Base-by-base conservation (phyloP, 768 basidiomycete species). In the Mycena leptocephala region DNA sequence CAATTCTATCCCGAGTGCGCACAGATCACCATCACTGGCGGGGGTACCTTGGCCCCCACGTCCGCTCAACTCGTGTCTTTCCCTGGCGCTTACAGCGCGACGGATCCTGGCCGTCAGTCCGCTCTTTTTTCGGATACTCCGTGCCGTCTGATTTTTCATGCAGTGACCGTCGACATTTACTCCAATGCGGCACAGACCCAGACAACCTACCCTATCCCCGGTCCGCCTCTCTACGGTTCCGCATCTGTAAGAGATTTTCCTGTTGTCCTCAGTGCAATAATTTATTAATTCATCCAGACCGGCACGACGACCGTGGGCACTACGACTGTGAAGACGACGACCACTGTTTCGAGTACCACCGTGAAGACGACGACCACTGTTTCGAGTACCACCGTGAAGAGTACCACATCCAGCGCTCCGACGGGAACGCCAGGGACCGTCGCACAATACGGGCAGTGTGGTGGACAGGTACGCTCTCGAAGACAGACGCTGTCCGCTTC, bases 1-100 rank as follows among this genome's bases (percentile, higher is more conserved):
- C 92, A 95, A 89, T 91, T 95, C 82, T 95, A 95, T 80, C 92
- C 93, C 0, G 91, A 93, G 79, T 89, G 88, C 66, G 88, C 88
- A 18, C 88, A 89, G 76, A 82, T 89, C 28, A 72, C 78, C 35
- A 88, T 89, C 71, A 86, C 85, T 28, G 86, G 85, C 35, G 87
- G 88, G 35, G 89, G 89, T 10, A 83, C 76, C 66, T 76, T 83
- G 13, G 85, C 85, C 2, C 89, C 89, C 1, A 86, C 86, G 3
- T 69, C 84, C 26, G 84, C 83, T 37, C 85, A 92, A 75, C 89
- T 90, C 55, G 88, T 90, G 30, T 81, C 83, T 9, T 88, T 89
- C 85, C 89, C 89, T n/a, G 89, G 88, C 26, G 89, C 80, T 3
- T 90, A 90, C 80, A 85, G 83, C 41, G 84, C 83, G 62, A 83